Evolutionary conservation across 805 yeast species (phyloP).

Genomic region (Alloascoidea hylecoeti): DNA sequence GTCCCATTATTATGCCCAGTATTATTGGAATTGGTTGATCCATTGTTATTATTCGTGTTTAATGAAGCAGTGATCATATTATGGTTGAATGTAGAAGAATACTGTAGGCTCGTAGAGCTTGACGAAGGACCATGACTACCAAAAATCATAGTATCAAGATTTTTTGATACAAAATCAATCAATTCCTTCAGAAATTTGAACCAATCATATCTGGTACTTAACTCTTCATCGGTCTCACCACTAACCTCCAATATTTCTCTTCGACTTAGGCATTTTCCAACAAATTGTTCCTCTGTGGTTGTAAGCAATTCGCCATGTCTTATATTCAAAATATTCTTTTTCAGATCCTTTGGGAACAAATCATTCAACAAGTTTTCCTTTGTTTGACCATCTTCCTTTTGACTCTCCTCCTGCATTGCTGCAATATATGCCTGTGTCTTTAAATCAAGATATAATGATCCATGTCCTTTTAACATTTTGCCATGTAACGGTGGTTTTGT

Average conservation of each 20-base stretch:
- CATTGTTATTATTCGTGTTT: no score
- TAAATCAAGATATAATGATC: conserved; percentile 66
- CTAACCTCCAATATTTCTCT: conserved; percentile 39
- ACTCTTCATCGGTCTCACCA: conserved; percentile 28
- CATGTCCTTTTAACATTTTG: conserved; percentile 66
- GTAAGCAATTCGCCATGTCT: conserved; percentile 26
- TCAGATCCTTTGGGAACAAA: conserved; percentile 57
- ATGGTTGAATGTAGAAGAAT: no score
- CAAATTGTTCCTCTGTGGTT: conserved; percentile 71
- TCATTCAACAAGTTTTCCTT: conserved; percentile 57
- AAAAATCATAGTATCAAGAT: conserved; percentile 60
- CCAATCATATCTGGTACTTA: conserved; percentile 77
- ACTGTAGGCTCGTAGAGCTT: no score
- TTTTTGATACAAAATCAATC: conserved; percentile 63
- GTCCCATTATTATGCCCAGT: not conserved
- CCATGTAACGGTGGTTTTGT: conserved; percentile 16
- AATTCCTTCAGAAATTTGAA: conserved; percentile 66
- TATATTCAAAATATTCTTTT: conserved; percentile 22
- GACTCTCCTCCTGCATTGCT: conserved; percentile 49
- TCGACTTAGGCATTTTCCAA: conserved; percentile 59
- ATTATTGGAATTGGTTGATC: not conserved
- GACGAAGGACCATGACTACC: conserved; percentile 50
- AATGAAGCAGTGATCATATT: no score
- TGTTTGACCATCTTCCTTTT: conserved; percentile 43
- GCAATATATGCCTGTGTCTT: conserved; percentile 94